A percentile compares a stretch with the other conserved stretches of the same genome.
These are phyloP conservation scores for Platanthera zijinensis DNA, from an alignment of 106 monocot genomes.

Conservation along the genomic window DNA sequence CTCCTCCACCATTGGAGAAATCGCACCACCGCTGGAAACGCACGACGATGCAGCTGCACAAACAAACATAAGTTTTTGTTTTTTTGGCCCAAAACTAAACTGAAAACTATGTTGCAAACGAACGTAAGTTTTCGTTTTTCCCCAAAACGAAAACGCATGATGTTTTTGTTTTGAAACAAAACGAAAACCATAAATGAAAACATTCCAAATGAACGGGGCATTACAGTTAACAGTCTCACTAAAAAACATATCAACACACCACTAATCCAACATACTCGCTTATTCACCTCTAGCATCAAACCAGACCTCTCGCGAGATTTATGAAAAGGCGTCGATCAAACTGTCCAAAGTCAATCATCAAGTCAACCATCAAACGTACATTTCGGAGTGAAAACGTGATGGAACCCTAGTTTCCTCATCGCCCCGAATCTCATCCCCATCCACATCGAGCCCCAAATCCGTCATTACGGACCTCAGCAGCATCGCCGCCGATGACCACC, in stretches of 20 bases:
- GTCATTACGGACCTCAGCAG: slow-evolving; percentile 14
- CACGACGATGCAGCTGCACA: too few species aligned
- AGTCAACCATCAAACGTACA: neutral
- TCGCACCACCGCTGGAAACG: too few species aligned
- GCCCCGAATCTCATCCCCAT: neutral
- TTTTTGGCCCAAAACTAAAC: too few species aligned
- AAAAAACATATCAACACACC: neutral
- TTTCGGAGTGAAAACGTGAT: neutral
- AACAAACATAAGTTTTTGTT: too few species aligned
- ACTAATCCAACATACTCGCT: neutral
- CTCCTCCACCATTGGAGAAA: too few species aligned
- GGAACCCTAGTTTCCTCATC: slow-evolving; percentile 2
- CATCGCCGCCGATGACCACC: slow-evolving; percentile 10
- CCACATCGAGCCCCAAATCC: slow-evolving; percentile 20
- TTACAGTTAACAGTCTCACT: too few species aligned
- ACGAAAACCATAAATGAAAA: too few species aligned
- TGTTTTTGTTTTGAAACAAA: too few species aligned
- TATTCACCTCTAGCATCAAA: neutral
- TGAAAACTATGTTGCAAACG: too few species aligned
- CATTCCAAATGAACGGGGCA: too few species aligned
- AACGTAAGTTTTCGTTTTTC: too few species aligned
- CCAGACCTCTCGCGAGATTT: neutral
- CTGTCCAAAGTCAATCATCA: neutral
- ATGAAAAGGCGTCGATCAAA: neutral
- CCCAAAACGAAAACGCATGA: too few species aligned